Percentiles rank a stretch among this genome's conserved stretches.
Conservation (phyloP, 345 rosid species). For the Citrus hindsii region DNA sequence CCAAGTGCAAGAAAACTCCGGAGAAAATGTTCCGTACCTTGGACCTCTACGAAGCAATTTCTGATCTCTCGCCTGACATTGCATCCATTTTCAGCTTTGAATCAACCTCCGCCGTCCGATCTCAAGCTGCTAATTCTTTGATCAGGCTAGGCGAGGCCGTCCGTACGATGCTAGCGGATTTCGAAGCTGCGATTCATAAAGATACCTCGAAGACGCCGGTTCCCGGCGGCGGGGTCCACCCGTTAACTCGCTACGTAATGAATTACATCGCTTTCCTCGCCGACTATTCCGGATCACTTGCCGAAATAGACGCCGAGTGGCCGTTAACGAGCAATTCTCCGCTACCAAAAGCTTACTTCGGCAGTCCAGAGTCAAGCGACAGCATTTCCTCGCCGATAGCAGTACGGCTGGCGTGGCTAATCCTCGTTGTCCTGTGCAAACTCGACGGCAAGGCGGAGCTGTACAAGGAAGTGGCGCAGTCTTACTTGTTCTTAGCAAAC, state of each 20-base stretch:
- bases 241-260: slow-evolving; percentile 75
- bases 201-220: slow-evolving; percentile 44
- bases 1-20: slow-evolving; percentile 58
- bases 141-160: slow-evolving; percentile 46
- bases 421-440: slow-evolving; percentile 69
- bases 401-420: slow-evolving; percentile 54
- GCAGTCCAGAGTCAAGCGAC: slow-evolving; percentile 20
- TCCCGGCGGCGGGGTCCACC: slow-evolving; percentile 79
- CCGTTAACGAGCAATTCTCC: slow-evolving; percentile 33
- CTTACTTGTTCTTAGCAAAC: slow-evolving; percentile 74
- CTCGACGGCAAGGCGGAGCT: slow-evolving; percentile 59
- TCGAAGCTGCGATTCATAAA: slow-evolving; percentile 57
- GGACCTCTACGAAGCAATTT: slow-evolving; percentile 57
- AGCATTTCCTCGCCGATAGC: slow-evolving; percentile 36
- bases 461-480: slow-evolving; percentile 57
- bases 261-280: slow-evolving; percentile 66
- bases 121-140: slow-evolving; percentile 43
- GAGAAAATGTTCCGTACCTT: slow-evolving; percentile 72
- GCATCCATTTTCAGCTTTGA: slow-evolving; percentile 46
- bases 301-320: slow-evolving; percentile 58
- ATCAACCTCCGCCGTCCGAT: slow-evolving; percentile 36
- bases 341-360: slow-evolving; percentile 45
- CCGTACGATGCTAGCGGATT: slow-evolving; percentile 43
- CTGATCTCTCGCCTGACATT: slow-evolving; percentile 46
- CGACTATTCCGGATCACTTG: slow-evolving; percentile 50